Conservation (phyloP, 2,329 filamentous ascomycete genomes). For the Tolypocladium amazonense region DNA sequence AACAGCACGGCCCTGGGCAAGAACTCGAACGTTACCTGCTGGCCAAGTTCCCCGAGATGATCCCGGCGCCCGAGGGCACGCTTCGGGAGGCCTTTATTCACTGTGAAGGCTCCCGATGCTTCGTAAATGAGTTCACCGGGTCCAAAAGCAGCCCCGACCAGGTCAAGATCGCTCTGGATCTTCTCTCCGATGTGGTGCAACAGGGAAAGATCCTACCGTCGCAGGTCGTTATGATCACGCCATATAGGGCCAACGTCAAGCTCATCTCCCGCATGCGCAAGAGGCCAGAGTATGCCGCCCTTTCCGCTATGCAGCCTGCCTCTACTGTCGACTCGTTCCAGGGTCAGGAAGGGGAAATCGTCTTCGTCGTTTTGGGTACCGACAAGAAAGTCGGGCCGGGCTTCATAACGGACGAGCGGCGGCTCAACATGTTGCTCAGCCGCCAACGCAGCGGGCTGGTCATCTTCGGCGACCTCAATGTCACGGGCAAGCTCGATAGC, state of each 20-base stretch:
- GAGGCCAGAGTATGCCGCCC: slow-evolving; percentile 1
- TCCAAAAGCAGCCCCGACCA: slow-evolving; percentile 8
- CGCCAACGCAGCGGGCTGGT: slow-evolving; percentile 8
- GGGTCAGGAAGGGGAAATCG: slow-evolving; percentile 11
- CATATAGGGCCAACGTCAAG: slow-evolving; percentile 8
- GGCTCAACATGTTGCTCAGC: slow-evolving; percentile 10
- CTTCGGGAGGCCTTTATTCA: slow-evolving; percentile 10
- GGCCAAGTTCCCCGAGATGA: neutral
- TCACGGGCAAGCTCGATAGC: neutral
- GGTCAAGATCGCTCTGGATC: slow-evolving; percentile 8
- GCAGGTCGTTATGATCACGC: slow-evolving; percentile 6
- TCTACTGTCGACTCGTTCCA: slow-evolving; percentile 11
- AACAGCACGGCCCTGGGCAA: neutral
- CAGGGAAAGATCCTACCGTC: neutral
- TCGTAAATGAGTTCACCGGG: neutral
- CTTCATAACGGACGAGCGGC: slow-evolving; percentile 5
- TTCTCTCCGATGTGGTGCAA: slow-evolving; percentile 5
- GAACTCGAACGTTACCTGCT: neutral
- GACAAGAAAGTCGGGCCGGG: slow-evolving; percentile 3
- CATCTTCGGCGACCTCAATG: slow-evolving; percentile 10
- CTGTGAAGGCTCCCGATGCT: slow-evolving; percentile 3
- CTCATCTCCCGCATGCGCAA: slow-evolving; percentile 4
- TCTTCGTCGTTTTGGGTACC: slow-evolving; percentile 11
- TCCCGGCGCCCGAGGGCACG: neutral
- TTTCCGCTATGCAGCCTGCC: slow-evolving; percentile 4